Base-by-base conservation (phyloP, 305 asterid species). In the Withania somnifera region DNA sequence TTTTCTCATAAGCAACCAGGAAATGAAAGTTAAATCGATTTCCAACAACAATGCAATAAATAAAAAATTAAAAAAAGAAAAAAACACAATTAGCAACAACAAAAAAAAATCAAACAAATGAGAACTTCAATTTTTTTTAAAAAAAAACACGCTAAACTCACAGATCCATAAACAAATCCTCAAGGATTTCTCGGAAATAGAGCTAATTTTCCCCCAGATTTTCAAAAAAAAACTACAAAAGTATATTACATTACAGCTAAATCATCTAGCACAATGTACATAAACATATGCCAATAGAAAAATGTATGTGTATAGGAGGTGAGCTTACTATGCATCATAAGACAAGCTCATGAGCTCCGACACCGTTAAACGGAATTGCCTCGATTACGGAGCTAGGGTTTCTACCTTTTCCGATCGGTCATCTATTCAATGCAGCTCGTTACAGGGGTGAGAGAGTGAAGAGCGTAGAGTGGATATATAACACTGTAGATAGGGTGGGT, bases 331-430 rank as follows among this genome's bases (percentile, higher is more conserved):
- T 81, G 87, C 79, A 77, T 78, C 26, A 15, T 60, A 28, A 63
- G 7, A 6, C 9, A 38, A 67, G 13, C 82, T 40, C 17, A 51
- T 42, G 85, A 88, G 92, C 92, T 83, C 3, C 32, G 11, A 30
- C 58, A 60, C 75, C 40, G 68, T 14, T 79, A 11, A 24, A 47
- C 53, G 45, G 76, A n/a, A 61, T 32, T 50, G 30, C 60, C 42
- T 79, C 77, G 60, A 57, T 58, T 77, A 69, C 79, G 50, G 78
- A 75, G 80, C 81, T 89, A 82, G 84, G 84, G 79, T 58, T 78
- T 69, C 87, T 83, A 85, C 64, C 73, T 83, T 77, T 76, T 84
- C 88, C 82, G 93, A 88, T 90, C 90, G 84, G 82, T 64, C 84
- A 64, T 64, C 0, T 36, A 36, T 7, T 80, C 51, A 32, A 28